A percentile compares a stretch with the other conserved stretches of the same genome.
phyloP scores from a whole-genome alignment of 306 rosid genomes.

The Mimosa bimucronata region DNA sequence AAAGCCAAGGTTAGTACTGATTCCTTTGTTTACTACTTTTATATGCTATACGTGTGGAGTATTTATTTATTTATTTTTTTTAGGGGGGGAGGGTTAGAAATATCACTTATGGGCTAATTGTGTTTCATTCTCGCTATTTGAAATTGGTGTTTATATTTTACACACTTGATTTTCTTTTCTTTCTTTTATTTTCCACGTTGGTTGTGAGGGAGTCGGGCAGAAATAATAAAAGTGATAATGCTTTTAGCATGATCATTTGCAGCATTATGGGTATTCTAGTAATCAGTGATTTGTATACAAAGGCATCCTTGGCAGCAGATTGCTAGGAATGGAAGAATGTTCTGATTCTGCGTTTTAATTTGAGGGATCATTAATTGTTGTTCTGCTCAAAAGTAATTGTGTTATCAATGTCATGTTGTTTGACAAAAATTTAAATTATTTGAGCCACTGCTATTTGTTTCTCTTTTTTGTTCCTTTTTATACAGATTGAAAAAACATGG shows the following conservation, averaged over 20 bases:
- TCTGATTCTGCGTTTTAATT: slow-evolving; percentile 17
- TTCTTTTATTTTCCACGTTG: neutral
- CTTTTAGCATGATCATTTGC: neutral
- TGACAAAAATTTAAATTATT: slow-evolving; percentile 4
- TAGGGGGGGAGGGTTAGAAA: neutral
- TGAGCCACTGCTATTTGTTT: neutral
- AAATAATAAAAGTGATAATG: neutral
- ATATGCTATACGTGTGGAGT: neutral
- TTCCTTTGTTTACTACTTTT: slow-evolving; percentile 4
- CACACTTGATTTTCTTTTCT: neutral
- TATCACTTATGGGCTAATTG: neutral
- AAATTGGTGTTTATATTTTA: neutral
- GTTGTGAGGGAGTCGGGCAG: neutral
- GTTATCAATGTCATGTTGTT: slow-evolving; percentile 1
- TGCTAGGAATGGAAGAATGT: slow-evolving; percentile 21
- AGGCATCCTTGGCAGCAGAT: slow-evolving; percentile 9
- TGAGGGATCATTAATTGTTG: neutral
- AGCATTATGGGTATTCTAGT: slow-evolving; percentile 10
- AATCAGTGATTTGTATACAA: neutral
- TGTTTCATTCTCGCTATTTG: slow-evolving; percentile 8
- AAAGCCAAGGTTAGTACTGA: slow-evolving; percentile 82
- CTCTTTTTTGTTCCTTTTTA: slow-evolving; percentile 21
- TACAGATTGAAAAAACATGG: slow-evolving; percentile 4
- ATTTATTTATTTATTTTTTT: neutral
- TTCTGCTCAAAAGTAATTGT: slow-evolving; percentile 3